Evolutionary conservation across 164 flowering plant genomes (phyloP), one percentile per base, ranked within the genome.

Genomic region (Magnolia officinalis): DNA sequence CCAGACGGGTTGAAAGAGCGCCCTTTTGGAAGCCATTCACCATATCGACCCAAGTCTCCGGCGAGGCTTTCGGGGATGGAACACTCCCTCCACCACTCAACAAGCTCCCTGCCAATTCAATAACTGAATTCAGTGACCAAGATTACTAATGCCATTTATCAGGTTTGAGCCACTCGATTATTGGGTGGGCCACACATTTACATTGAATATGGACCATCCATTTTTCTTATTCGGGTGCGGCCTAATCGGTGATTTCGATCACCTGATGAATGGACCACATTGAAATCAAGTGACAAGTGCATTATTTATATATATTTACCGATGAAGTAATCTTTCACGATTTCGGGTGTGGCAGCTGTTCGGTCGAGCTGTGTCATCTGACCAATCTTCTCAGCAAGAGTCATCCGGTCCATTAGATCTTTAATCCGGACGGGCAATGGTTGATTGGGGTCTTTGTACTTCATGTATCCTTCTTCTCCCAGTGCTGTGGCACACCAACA

Each of bases 41-140:
- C 90, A 86, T 84, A 20, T 85, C 76, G 14, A 90, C 77, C 96
- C 96, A 89, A 64, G 74, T 65, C 79, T 85, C 82, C 0, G 89
- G 82, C 0, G 89, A 72, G 11, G 96, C 96, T 65, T 82, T 76
- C 4, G 82, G 77, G 11, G 78, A 80, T 4, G 91, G 94, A 0
- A 85, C 89, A 84, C 94, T 92, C 72, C 95, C 95, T 76, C 92
- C 93, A 37, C 88, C 90, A 84, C 96, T 91, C 84, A 91, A 71
- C 8, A 91, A 75, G 83, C 96, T 91, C 73, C 96, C 96, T 91
- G 83, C 26, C 45, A 20, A 49, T 5, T 19, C 58, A 18, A 9
- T 45, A 1, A 2, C 9, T 24, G 11, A 19, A 49, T 70, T 49
- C n/a, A 24, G 45, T 10, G 23, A 19, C 14, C 67, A 20, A 64